A percentile compares a stretch with the other conserved stretches of the same genome.
Conservation (phyloP, 2,329 filamentous ascomycete species). For the Incumbomyces lentus region DNA sequence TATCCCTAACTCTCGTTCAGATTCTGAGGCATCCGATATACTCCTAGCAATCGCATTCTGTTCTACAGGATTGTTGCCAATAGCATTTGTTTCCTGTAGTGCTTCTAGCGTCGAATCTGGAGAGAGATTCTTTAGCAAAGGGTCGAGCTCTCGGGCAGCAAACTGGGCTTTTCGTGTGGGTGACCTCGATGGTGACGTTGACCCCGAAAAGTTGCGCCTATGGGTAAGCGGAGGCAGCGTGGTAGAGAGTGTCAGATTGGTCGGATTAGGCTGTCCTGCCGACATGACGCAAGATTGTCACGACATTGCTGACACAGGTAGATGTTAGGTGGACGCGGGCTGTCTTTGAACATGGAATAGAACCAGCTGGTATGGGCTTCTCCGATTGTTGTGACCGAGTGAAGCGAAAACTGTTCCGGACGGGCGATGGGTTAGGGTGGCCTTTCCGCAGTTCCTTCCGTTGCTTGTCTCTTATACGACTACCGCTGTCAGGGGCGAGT, state of each 20-base stretch:
- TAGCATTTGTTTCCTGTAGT: slow-evolving; percentile 34
- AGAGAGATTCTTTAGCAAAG: slow-evolving; percentile 43
- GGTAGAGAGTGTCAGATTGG: slow-evolving; percentile 8
- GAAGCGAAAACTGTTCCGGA: no score
- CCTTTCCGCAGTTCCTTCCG: no score
- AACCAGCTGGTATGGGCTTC: not conserved
- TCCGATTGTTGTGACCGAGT: no score
- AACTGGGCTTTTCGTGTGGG: slow-evolving; percentile 29
- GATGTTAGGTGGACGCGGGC: no score
- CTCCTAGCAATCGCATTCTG: slow-evolving; percentile 36
- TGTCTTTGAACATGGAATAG: not conserved
- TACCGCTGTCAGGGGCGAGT: no score
- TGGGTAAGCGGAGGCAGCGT: slow-evolving; percentile 11
- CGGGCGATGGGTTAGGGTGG: no score
- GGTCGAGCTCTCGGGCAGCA: slow-evolving; percentile 32
- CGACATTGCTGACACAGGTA: not conserved
- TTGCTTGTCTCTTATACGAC: no score
- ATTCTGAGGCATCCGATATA: slow-evolving; percentile 45
- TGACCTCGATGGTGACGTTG: slow-evolving; percentile 29
- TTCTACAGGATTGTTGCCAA: slow-evolving; percentile 29
- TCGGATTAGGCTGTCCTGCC: slow-evolving; percentile 13
- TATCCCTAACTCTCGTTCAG: slow-evolving; percentile 49
- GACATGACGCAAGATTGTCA: slow-evolving; percentile 12
- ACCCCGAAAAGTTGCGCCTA: slow-evolving; percentile 20
- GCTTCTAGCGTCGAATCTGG: slow-evolving; percentile 44